These are phyloP conservation scores for Camelina laxa DNA, from an alignment of 345 rosid genomes.

Conservation along the genomic window DNA sequence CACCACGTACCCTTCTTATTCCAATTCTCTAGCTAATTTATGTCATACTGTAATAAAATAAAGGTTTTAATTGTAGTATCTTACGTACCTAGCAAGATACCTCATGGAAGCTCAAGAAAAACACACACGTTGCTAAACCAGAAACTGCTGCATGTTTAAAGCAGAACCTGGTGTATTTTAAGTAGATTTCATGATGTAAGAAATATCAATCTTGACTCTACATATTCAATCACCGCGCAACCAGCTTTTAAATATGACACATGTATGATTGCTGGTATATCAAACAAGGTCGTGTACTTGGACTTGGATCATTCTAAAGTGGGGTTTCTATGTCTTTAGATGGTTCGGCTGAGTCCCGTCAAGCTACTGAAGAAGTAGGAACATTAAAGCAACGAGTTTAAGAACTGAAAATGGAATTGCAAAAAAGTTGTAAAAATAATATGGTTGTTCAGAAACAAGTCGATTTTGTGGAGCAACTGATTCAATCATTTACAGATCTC, in stretches of 20 bases:
- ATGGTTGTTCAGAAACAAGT: not conserved
- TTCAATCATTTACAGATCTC: not conserved
- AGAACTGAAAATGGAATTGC: not conserved
- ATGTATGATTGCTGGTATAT: not conserved
- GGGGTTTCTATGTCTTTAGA: not conserved
- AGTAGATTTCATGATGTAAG: no score
- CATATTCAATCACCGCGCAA: no score
- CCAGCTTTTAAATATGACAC: no score
- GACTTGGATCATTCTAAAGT: conserved; percentile 22
- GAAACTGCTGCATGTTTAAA: not conserved
- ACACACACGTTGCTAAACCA: conserved; percentile 23
- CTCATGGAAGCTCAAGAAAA: conserved; percentile 34
- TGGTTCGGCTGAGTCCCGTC: not conserved
- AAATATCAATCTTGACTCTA: no score
- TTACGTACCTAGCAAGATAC: not conserved
- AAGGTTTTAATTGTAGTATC: no score
- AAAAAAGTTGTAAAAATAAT: not conserved
- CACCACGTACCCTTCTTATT: no score
- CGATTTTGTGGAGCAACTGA: not conserved
- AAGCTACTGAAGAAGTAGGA: not conserved
- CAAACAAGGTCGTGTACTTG: conserved; percentile 11
- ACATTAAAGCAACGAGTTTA: not conserved
- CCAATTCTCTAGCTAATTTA: no score
- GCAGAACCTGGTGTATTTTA: no score
- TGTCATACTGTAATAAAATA: no score